Evolutionary conservation across 768 basidiomycete genomes (phyloP).

Genomic region (Boletus fagicola): DNA sequence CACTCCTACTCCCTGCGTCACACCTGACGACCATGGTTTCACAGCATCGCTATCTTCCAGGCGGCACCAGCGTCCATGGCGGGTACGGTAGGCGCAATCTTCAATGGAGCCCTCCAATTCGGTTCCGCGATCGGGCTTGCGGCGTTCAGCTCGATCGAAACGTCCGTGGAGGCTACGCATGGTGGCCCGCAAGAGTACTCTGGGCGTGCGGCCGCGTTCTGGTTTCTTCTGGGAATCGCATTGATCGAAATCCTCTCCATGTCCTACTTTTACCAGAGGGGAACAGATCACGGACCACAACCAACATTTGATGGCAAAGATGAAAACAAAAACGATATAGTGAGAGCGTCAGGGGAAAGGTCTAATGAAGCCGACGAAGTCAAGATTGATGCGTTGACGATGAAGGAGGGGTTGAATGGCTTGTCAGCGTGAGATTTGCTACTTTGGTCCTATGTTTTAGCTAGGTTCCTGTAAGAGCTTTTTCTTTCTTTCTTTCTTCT

Average conservation of each 20-base stretch:
- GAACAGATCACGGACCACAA: slow-evolving; percentile 13
- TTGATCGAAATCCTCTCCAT: slow-evolving; percentile 33
- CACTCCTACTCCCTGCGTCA: neutral
- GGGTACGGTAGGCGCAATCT: slow-evolving; percentile 56
- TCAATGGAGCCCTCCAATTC: slow-evolving; percentile 52
- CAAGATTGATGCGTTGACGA: neutral
- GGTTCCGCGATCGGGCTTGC: slow-evolving; percentile 53
- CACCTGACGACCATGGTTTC: neutral
- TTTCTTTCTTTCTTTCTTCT: neutral
- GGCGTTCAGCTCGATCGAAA: slow-evolving; percentile 47
- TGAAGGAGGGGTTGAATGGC: neutral
- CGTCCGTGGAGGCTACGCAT: slow-evolving; percentile 38
- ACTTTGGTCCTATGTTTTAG: neutral
- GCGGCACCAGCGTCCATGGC: slow-evolving; percentile 47
- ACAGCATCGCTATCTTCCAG: slow-evolving; percentile 51
- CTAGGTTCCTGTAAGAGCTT: neutral
- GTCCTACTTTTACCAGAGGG: slow-evolving; percentile 35
- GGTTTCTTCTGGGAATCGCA: slow-evolving; percentile 42
- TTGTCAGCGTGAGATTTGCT: neutral
- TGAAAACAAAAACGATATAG: neutral
- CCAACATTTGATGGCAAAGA: neutral
- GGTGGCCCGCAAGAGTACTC: slow-evolving; percentile 33
- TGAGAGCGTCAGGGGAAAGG: neutral
- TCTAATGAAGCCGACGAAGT: neutral
- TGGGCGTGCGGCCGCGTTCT: slow-evolving; percentile 46